A percentile compares a stretch with the other conserved stretches of the same genome.
phyloP scores from a whole-genome alignment of 192 early-diverging fungal genomes.

The Coemansia sp. region DNA sequence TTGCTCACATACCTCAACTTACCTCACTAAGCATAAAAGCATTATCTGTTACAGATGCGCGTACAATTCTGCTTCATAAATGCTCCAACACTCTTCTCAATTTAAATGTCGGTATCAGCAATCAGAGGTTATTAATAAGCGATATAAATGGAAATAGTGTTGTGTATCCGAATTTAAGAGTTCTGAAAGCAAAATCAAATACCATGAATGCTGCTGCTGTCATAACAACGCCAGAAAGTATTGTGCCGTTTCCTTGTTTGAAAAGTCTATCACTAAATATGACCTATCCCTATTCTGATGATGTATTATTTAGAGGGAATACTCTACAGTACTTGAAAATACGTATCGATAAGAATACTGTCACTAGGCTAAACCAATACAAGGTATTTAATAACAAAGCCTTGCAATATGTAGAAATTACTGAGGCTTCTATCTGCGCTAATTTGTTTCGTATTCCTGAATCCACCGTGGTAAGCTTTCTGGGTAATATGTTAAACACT shows the following conservation, averaged over 20 bases:
- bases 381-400: background rate
- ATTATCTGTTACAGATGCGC: background rate
- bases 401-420: background rate
- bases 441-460: no score
- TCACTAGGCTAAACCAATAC: background rate
- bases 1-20: background rate
- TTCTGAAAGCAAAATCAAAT: background rate
- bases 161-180: background rate
- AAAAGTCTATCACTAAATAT: background rate
- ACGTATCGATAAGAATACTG: background rate
- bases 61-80: background rate
- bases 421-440: background rate
- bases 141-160: background rate
- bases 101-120: background rate
- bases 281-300: background rate
- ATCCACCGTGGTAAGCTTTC: background rate
- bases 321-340: background rate
- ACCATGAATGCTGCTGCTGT: background rate
- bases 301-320: conserved; percentile 14
- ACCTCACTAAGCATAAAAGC: background rate
- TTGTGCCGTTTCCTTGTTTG: conserved; percentile 6
- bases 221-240: background rate
- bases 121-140: background rate
- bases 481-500: background rate
- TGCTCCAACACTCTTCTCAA: background rate